Evolutionary conservation across 192 early-diverging fungal genomes (phyloP).

Genomic region (Chytriomyces sp.): DNA sequence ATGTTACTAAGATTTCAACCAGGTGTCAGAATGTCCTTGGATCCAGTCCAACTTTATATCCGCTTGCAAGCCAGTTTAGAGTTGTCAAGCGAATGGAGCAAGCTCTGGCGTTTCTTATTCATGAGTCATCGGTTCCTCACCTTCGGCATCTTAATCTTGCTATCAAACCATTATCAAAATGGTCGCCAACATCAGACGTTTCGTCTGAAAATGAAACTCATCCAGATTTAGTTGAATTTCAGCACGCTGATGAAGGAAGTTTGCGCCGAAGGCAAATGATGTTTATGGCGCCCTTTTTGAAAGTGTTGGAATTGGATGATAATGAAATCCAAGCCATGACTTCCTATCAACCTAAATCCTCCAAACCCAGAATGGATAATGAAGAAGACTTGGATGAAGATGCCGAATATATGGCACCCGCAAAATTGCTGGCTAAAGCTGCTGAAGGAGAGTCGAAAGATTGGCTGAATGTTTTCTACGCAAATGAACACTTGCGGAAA

Average conservation of each 20-base stretch:
- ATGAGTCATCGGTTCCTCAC: conserved; percentile 11
- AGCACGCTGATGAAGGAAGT: conserved; percentile 9
- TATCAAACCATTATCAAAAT: conserved; percentile 12
- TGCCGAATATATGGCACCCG: not conserved
- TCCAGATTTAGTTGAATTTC: conserved; percentile 16
- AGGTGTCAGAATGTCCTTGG: conserved; percentile 25
- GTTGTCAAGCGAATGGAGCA: conserved; percentile 30
- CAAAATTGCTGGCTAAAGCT: conserved; percentile 5
- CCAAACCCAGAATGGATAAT: not conserved
- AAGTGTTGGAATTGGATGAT: conserved; percentile 25
- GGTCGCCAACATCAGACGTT: not conserved
- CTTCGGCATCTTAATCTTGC: conserved; percentile 13
- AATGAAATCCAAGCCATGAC: not conserved
- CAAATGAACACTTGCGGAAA: conserved; percentile 6
- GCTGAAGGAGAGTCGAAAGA: conserved; percentile 18
- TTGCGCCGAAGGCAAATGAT: conserved; percentile 22
- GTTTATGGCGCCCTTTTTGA: conserved; percentile 24
- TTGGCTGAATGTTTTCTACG: conserved; percentile 28
- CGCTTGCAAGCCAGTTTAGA: conserved; percentile 15
- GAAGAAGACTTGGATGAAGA: conserved; percentile 19
- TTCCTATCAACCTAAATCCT: not conserved
- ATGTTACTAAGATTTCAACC: no score
- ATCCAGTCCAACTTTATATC: not conserved
- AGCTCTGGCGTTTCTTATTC: conserved; percentile 3
- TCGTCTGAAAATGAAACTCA: conserved; percentile 9